Evolutionary conservation across 2,329 filamentous ascomycete species (phyloP).

Genomic region (Neoascochyta sp.): DNA sequence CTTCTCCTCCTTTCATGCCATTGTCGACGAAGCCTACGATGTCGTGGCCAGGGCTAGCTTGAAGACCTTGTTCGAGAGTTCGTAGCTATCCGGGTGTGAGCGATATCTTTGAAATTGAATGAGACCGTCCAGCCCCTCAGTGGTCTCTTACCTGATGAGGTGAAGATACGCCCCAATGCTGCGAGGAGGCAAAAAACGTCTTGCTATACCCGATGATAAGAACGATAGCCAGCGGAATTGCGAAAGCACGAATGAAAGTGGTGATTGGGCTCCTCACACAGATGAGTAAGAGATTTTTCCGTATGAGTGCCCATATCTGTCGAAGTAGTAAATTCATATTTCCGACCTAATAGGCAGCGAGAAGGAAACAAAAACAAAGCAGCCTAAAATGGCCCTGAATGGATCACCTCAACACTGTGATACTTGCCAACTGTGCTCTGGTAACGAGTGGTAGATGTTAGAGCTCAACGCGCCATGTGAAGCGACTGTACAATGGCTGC

Average conservation of each 20-base stretch:
- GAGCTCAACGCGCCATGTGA: too few relatives aligned
- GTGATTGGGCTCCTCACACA: slow-evolving; percentile 16
- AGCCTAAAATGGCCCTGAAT: too few relatives aligned
- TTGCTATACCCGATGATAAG: slow-evolving; percentile 21
- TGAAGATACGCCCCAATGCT: slow-evolving; percentile 19
- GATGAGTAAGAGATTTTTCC: slow-evolving; percentile 26
- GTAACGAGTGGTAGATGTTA: too few relatives aligned
- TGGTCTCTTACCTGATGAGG: slow-evolving; percentile 18
- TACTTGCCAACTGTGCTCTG: too few relatives aligned
- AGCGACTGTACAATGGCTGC: too few relatives aligned
- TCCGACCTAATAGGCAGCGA: background rate
- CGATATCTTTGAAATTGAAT: background rate
- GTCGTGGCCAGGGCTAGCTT: slow-evolving; percentile 8
- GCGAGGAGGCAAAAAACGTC: slow-evolving; percentile 19
- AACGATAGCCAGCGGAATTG: slow-evolving; percentile 20
- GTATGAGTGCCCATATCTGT: slow-evolving; percentile 23
- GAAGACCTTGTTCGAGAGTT: slow-evolving; percentile 15
- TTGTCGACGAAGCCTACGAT: slow-evolving; percentile 25
- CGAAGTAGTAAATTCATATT: slow-evolving; percentile 16
- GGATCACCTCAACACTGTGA: too few relatives aligned
- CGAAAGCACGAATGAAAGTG: slow-evolving; percentile 23
- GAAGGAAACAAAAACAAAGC: too few relatives aligned
- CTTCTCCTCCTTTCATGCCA: slow-evolving; percentile 19
- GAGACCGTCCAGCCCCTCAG: background rate
- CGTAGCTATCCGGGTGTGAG: slow-evolving; percentile 10